phyloP scores from a whole-genome alignment of 768 basidiomycete species.

The Calocybe indica region DNA sequence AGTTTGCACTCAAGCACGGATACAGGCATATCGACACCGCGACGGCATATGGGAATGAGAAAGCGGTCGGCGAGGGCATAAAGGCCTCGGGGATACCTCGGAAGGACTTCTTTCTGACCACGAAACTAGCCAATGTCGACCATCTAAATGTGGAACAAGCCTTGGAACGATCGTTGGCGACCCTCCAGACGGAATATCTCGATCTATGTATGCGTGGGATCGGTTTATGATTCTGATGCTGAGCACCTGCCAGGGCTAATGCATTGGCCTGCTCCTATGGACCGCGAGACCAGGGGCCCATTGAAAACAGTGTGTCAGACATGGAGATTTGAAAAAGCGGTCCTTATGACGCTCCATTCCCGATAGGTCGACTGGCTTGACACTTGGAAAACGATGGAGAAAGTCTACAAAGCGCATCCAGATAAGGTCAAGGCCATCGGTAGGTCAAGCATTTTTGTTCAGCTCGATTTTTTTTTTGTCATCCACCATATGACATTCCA shows the following conservation, averaged over 20 bases:
- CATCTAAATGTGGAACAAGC: constrained; percentile 54
- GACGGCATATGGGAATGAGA: constrained; percentile 66
- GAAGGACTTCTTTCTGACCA: constrained; percentile 74
- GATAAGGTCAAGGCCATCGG: constrained; percentile 79
- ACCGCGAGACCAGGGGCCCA: constrained; percentile 37
- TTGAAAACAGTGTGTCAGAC: constrained; percentile 35
- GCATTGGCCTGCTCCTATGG: constrained; percentile 83
- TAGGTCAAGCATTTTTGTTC: constrained; percentile 5
- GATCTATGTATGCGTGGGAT: constrained; percentile 57
- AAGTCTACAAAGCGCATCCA: constrained; percentile 53
- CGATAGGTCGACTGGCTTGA: constrained; percentile 63
- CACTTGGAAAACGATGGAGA: constrained; percentile 78
- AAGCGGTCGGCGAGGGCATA: constrained; percentile 79
- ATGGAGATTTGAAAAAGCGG: too few species aligned
- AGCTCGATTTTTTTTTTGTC: not conserved
- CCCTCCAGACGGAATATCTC: constrained; percentile 69
- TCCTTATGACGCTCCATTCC: too few species aligned
- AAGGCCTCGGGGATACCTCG: constrained; percentile 68
- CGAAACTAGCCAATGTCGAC: constrained; percentile 61
- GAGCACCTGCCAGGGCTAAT: constrained; percentile 46
- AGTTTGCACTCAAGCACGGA: constrained; percentile 64
- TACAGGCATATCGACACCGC: constrained; percentile 75
- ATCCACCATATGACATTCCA: constrained; percentile 9
- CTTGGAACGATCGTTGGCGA: constrained; percentile 62
- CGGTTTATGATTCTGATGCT: not conserved